Conservation (phyloP, 2,329 filamentous ascomycete species). For the Pseudogymnoascus sp. region DNA sequence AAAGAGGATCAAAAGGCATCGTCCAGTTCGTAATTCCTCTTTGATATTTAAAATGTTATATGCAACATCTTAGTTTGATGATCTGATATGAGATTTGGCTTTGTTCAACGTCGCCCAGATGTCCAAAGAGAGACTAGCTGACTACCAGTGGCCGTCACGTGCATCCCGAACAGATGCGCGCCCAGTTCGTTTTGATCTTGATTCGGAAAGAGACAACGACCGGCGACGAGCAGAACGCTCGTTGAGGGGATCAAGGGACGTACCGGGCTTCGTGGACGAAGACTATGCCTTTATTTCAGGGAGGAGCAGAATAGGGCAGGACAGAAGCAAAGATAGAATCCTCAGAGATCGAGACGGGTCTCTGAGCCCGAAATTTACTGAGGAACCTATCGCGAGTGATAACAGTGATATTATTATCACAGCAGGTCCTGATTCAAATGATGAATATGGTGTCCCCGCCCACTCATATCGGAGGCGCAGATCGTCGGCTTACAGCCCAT, state of each 20-base stretch:
- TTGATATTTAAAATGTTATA: background rate
- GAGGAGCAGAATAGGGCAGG: background rate
- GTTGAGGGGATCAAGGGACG: background rate
- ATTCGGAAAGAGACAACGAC: background rate
- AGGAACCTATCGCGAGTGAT: slow-evolving; percentile 1
- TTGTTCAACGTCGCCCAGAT: background rate
- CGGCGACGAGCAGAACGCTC: slow-evolving; percentile 3
- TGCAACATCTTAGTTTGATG: background rate
- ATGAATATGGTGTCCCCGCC: background rate
- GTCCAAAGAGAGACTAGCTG: background rate
- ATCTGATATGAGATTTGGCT: background rate
- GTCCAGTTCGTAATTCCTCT: background rate
- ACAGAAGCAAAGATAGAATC: background rate
- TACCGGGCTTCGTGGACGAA: background rate
- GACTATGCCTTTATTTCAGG: background rate
- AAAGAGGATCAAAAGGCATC: background rate
- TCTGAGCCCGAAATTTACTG: slow-evolving; percentile 1
- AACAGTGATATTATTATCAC: slow-evolving; percentile 6
- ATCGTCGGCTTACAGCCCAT: background rate
- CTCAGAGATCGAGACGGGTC: background rate
- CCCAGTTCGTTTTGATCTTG: slow-evolving; percentile 5
- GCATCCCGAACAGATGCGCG: background rate
- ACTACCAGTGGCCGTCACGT: slow-evolving; percentile 3
- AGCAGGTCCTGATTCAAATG: slow-evolving; percentile 4
- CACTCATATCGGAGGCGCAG: background rate